Evolutionary conservation across 2,329 filamentous ascomycete species (phyloP), one percentile per base, ranked within the genome.

Genomic region (Drechslerella coelobrocha): DNA sequence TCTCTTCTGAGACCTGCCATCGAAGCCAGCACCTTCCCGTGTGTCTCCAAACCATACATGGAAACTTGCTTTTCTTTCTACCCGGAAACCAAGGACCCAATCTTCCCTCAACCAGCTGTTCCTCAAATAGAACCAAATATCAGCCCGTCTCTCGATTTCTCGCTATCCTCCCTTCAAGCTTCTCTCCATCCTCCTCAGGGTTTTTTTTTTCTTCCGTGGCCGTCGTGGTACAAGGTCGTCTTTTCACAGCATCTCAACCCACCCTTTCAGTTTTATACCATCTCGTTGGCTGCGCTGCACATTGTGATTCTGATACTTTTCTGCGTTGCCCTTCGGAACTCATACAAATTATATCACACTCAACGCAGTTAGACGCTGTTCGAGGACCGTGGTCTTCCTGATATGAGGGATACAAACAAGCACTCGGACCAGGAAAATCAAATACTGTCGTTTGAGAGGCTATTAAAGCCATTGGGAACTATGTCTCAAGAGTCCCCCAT

Each of bases 1-100:
- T 62, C 52, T 69, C 26, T 51, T 39, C 56, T 50, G 48, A 63
- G 53, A 54, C 66, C 21, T 71, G 41, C 55, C 59, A 17, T 60
- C 48, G 59, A 71, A 71, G 19, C n/a, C 66, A 29, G 66, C 59
- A 56, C 53, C 53, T 47, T 71, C 66, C 66, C 66, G 66, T 63
- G 34, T 27, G n/a, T 57, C 52, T 62, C 47, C 47, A 55, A 41
- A 55, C 37, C 51, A 45, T 27, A 52, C 21, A 43, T 3, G 23
- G 45, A 26, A 19, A 10, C 17, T 19, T 39, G 24, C 19, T 37
- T 39, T 19, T 43, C 27, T 52, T 71, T 62, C 53, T 26, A 29
- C 60, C 31, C 50, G 52, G 60, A 63, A 50, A 19, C 37, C 29
- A 23, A 51, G 39, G 48, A 23, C 45, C 45, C 34, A 23, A 56